Base-by-base conservation (phyloP, 768 basidiomycete species). In the Suillus luteus region DNA sequence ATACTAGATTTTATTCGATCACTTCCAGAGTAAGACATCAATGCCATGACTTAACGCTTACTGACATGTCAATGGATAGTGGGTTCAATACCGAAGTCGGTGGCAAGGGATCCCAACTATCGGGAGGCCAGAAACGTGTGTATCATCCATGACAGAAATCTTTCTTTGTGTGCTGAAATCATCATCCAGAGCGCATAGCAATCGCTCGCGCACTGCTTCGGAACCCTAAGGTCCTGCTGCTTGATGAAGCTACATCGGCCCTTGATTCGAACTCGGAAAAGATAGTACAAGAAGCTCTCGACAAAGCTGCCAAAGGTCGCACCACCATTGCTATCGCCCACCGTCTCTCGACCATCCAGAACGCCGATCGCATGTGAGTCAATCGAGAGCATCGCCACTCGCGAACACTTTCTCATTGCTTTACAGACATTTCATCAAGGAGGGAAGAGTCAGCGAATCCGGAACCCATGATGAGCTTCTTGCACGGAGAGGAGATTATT, bases 241-340 rank as follows among this genome's bases (percentile, higher is more conserved):
- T 96, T 64, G 93, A 95, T 73, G 93, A 96, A 77, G 93, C 93
- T 6, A 95, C 93, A 0, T 94, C 92, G 51, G 93, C 95, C 1
- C 83, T 97, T 41, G 95, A 96, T 73, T 92, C 92, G 9, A 89
- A 88, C 70, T 93, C 91, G 22, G 96, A 97, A 77, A 93, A 92
- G 75, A 89, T 99, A 55, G 97, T 99, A 7, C 96, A 99, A 72
- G 90, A 86, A 9, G 97, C 97, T 4, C 83, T 99, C 33, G 97
- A 99, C 76, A 84, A 87, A 71, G 97, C 96, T 9, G 89, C 95
- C 3, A 91, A 87, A 77, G 96, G 95, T 46, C 85, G 96, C 63
- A 96, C 96, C 8, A 97, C 95, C 6, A 90, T 96, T 64, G 92
- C 96, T 17, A 96, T 99, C 66, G 96, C 96, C 2, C 97, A 99